phyloP scores from a whole-genome alignment of 2,329 filamentous ascomycete genomes.

The Clarireedia homoeocarpa region DNA sequence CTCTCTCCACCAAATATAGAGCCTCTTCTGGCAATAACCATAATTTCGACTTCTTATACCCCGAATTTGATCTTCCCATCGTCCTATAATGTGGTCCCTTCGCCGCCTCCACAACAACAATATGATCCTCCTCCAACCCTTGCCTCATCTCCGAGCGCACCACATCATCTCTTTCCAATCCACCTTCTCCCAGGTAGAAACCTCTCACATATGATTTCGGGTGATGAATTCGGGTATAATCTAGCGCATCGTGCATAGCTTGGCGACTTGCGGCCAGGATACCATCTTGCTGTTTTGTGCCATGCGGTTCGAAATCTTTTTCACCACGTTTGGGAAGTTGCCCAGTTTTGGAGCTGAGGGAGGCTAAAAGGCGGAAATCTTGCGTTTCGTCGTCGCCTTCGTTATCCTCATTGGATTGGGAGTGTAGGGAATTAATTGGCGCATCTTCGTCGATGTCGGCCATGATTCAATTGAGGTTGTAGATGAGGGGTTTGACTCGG shows the following conservation, averaged over 20 bases:
- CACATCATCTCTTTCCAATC: constrained; percentile 31
- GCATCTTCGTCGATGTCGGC: constrained; percentile 29
- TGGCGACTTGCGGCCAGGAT: constrained; percentile 72
- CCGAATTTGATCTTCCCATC: constrained; percentile 60
- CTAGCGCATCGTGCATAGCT: constrained; percentile 84
- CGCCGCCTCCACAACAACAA: constrained; percentile 64
- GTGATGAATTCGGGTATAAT: constrained; percentile 67
- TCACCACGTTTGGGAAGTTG: constrained; percentile 80
- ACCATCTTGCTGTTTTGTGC: constrained; percentile 71
- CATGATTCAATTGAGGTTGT: constrained; percentile 14
- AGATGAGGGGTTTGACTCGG: no score
- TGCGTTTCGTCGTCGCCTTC: constrained; percentile 72
- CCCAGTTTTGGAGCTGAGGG: constrained; percentile 43
- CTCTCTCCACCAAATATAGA: constrained; percentile 80
- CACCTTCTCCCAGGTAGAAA: constrained; percentile 59
- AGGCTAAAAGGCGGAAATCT: constrained; percentile 70
- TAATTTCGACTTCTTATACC: constrained; percentile 52
- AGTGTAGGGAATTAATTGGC: constrained; percentile 19
- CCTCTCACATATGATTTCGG: constrained; percentile 58
- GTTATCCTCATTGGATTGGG: constrained; percentile 38
- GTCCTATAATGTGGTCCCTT: constrained; percentile 65
- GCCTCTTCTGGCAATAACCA: constrained; percentile 92
- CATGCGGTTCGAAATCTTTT: constrained; percentile 95
- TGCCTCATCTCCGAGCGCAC: constrained; percentile 62
- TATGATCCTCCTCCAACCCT: constrained; percentile 45